phyloP scores from a whole-genome alignment of 108 stramenopile genomes.

The Skeletonema marinoi region DNA sequence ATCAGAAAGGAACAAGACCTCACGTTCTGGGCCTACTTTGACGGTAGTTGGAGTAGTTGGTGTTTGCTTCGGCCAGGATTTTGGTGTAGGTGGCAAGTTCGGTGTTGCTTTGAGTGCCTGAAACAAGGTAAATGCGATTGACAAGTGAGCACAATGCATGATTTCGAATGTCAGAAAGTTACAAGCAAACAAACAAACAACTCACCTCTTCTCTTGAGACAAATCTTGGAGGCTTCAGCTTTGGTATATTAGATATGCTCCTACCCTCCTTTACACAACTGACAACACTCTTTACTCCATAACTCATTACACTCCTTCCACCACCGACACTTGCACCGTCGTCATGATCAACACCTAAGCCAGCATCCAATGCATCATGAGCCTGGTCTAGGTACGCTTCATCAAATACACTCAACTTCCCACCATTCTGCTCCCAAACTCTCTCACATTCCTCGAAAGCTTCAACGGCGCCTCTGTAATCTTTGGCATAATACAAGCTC shows the following conservation, averaged over 20 bases:
- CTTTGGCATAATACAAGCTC: conserved; percentile 81
- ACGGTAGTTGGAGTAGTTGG: conserved; percentile 48
- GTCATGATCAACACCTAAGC: conserved; percentile 38
- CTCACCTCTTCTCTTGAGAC: conserved; percentile 80
- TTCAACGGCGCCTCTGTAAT: conserved; percentile 72
- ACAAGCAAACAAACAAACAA: neutral
- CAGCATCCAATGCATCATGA: conserved; percentile 63
- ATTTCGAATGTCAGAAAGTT: neutral
- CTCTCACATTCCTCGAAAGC: conserved; percentile 71
- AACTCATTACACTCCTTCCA: conserved; percentile 41
- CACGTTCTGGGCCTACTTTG: conserved; percentile 70
- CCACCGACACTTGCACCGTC: conserved; percentile 38
- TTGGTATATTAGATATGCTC: conserved; percentile 66
- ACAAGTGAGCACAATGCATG: neutral
- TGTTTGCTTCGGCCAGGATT: conserved; percentile 80
- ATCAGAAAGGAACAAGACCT: conserved; percentile 72
- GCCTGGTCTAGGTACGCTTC: conserved; percentile 84
- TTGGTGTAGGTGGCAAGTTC: conserved; percentile 77
- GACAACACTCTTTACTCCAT: conserved; percentile 37
- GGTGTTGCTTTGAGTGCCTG: conserved; percentile 70
- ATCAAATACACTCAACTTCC: conserved; percentile 81
- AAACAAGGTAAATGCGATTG: neutral
- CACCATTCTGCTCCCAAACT: conserved; percentile 61
- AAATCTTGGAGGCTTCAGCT: conserved; percentile 83
- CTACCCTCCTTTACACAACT: conserved; percentile 44